Conservation (phyloP, 73 alveolate genomes). For the Uronychia setigera region DNA sequence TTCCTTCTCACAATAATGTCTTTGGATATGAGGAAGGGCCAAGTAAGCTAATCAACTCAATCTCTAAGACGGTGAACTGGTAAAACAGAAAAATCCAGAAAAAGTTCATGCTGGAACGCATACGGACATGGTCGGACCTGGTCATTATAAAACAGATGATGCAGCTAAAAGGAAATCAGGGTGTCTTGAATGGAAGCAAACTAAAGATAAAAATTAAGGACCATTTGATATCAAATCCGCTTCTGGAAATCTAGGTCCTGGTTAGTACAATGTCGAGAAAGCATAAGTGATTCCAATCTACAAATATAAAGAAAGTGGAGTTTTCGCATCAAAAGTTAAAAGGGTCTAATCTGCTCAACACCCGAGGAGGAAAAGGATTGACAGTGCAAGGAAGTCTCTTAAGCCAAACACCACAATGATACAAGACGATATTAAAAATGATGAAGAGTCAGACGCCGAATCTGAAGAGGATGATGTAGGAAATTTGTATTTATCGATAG, state of each 20-base stretch:
- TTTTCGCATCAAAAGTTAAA: slow-evolving; percentile 49
- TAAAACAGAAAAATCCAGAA: slow-evolving; percentile 63
- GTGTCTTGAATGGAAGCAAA: slow-evolving; percentile 26
- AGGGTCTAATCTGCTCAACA: slow-evolving; percentile 1
- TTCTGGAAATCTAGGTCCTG: slow-evolving; percentile 69
- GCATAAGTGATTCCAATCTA: slow-evolving; percentile 56
- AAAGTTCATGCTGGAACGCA: slow-evolving; percentile 57
- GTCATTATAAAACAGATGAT: slow-evolving; percentile 41
- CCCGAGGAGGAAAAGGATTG: not conserved
- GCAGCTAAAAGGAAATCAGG: slow-evolving; percentile 9
- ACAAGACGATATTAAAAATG: not conserved
- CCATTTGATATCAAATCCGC: slow-evolving; percentile 2
- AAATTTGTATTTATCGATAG: not conserved
- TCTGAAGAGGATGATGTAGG: not conserved
- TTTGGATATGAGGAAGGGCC: slow-evolving; percentile 75
- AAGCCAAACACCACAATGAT: not conserved
- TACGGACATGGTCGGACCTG: slow-evolving; percentile 75
- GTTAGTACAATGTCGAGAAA: slow-evolving; percentile 61
- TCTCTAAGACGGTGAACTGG: slow-evolving; percentile 47
- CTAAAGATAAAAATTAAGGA: slow-evolving; percentile 7
- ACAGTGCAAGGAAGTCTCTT: not conserved
- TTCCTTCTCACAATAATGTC: slow-evolving; percentile 76
- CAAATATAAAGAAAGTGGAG: slow-evolving; percentile 56
- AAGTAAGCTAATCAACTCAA: not conserved
- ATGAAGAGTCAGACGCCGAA: not conserved